Conservation (phyloP, 768 basidiomycete species). For the Tricholoma terreum region DNA sequence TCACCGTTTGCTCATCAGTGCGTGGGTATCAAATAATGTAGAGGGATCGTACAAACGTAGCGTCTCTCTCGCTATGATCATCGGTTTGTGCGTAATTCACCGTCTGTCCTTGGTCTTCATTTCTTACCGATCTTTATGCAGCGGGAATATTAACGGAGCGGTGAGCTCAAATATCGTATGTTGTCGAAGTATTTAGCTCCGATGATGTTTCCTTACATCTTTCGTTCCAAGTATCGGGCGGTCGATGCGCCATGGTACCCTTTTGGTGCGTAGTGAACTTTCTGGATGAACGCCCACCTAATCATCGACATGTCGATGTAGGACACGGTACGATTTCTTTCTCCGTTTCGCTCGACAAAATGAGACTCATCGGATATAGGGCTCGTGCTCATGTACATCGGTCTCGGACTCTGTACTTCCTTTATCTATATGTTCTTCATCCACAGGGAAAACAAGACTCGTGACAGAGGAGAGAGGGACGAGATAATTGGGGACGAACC, state of each 20-base stretch:
- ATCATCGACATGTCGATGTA: conserved; percentile 5
- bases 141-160: conserved; percentile 75
- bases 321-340: conserved; percentile 24
- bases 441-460: conserved; percentile 57
- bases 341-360: not conserved
- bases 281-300: not conserved
- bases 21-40: conserved; percentile 66
- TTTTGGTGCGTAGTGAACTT: conserved; percentile 30
- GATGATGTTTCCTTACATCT: not conserved
- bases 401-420: conserved; percentile 53
- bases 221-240: conserved; percentile 52
- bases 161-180: conserved; percentile 72
- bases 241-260: conserved; percentile 67
- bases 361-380: conserved; percentile 38
- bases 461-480: conserved; percentile 66
- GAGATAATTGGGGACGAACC: conserved; percentile 58
- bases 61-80: conserved; percentile 67
- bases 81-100: conserved; percentile 47
- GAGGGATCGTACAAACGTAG: conserved; percentile 77
- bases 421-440: conserved; percentile 39
- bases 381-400: conserved; percentile 72
- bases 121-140: conserved; percentile 18
- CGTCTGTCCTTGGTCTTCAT: not conserved
- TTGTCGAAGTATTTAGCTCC: conserved; percentile 10
- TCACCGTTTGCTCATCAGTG: conserved; percentile 25